phyloP scores from a whole-genome alignment of 164 flowering plant genomes.

The Vitis rupestris region DNA sequence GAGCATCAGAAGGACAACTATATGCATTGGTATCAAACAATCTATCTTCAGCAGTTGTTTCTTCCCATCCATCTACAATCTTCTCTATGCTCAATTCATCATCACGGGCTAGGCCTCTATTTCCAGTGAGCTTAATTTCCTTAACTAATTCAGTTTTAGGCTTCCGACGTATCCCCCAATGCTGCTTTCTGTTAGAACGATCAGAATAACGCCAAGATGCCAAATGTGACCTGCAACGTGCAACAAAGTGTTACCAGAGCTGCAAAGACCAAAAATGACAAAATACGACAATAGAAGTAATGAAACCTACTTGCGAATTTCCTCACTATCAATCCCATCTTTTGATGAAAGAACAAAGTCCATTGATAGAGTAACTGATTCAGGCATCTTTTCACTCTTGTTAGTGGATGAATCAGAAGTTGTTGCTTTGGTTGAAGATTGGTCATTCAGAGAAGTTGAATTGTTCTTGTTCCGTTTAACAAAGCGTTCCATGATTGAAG shows the following conservation, averaged over 20 bases:
- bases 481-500: slow-evolving; percentile 90
- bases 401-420: slow-evolving; percentile 20
- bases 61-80: slow-evolving; percentile 54
- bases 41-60: slow-evolving; percentile 25
- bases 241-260: neutral
- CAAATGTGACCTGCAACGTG: slow-evolving; percentile 56
- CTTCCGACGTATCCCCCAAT: slow-evolving; percentile 77
- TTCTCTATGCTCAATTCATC: slow-evolving; percentile 43
- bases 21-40: slow-evolving; percentile 20
- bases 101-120: slow-evolving; percentile 27
- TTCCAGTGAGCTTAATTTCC: slow-evolving; percentile 64
- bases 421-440: slow-evolving; percentile 22
- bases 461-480: slow-evolving; percentile 49
- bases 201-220: slow-evolving; percentile 55
- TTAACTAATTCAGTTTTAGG: slow-evolving; percentile 70
- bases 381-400: slow-evolving; percentile 22
- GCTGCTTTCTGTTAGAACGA: slow-evolving; percentile 42
- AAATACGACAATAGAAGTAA: neutral
- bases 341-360: slow-evolving; percentile 49
- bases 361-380: slow-evolving; percentile 50
- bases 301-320: slow-evolving; percentile 51
- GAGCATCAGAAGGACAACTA: slow-evolving; percentile 17
- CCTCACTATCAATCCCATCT: slow-evolving; percentile 25
- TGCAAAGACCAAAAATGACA: neutral
- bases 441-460: slow-evolving; percentile 27